These are phyloP conservation scores for Entonaema liquescens DNA, from an alignment of 495 filamentous ascomycete species.

Conservation along the genomic window DNA sequence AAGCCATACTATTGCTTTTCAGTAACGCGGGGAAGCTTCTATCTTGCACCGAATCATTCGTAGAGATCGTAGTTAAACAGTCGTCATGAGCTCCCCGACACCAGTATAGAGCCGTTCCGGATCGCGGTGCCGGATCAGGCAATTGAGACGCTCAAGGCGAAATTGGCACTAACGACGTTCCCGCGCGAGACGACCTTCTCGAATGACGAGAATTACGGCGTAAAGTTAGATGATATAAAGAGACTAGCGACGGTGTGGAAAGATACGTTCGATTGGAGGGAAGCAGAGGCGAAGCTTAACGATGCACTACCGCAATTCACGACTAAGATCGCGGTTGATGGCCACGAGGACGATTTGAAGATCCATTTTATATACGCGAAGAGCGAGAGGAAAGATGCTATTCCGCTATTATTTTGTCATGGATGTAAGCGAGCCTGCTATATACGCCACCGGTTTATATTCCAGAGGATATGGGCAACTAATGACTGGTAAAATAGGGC, in stretches of 20 bases:
- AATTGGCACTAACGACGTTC: conserved; percentile 38
- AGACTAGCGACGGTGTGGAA: conserved; percentile 32
- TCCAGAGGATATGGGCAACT: background rate
- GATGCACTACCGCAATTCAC: conserved; percentile 59
- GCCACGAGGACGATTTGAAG: conserved; percentile 52
- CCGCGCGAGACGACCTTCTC: conserved; percentile 41
- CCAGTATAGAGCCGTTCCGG: conserved; percentile 31
- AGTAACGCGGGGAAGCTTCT: background rate
- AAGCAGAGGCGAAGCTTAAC: conserved; percentile 57
- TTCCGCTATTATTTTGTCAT: conserved; percentile 65
- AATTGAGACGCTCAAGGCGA: conserved; percentile 29
- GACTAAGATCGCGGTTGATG: conserved; percentile 51
- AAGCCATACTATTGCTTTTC: background rate
- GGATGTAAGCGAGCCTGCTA: conserved; percentile 60
- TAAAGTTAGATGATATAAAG: conserved; percentile 35
- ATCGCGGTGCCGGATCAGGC: conserved; percentile 39
- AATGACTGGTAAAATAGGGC: conserved; percentile 56
- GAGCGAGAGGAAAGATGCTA: conserved; percentile 51
- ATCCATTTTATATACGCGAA: conserved; percentile 61
- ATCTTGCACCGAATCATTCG: too few relatives aligned
- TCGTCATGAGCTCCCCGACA: background rate
- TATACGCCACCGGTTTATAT: background rate
- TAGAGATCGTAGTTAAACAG: background rate
- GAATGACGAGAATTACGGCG: conserved; percentile 37
- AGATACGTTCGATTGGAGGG: conserved; percentile 39